Base-by-base conservation (phyloP, 2,329 filamentous ascomycete genomes). In the Penicillium aurantiogriseum region DNA sequence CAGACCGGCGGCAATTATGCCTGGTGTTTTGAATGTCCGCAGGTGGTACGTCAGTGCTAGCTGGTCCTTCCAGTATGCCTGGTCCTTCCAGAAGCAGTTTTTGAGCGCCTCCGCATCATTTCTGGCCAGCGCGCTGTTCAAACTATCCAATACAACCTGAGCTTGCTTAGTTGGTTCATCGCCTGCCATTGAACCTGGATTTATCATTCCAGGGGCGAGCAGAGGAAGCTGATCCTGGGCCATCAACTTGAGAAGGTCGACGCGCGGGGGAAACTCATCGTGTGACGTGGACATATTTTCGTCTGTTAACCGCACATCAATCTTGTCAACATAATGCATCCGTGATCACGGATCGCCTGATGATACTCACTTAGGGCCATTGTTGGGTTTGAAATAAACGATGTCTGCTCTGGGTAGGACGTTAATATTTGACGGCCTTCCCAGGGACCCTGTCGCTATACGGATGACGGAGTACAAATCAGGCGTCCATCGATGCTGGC, bases 151-250 rank as follows among this genome's bases (percentile, higher is more conserved):
- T n/a, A n/a, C n/a, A n/a, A n/a, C n/a, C n/a, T n/a, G n/a, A n/a
- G 54, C 60, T 27, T 60, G 52, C 8, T 48, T 59, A 2, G 45
- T 63, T 21, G 60, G 42, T 13, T 55, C 47, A 50, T 63, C 52
- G 2, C 45, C 57, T 15, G 35, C 17, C 62, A 66, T 62, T 0
- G 52, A 57, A 13, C 9, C 43, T 3, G 53, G 51, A 15, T 62
- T 56, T 50, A 66, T 38, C 36, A 58, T 19, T 21, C 47, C 56
- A 5, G 60, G 50, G 9, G 54, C 29, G 27, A 66, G 44, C 1
- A 44, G 51, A 13, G 72, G 73, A 4, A 74, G 54, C 0, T 70
- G 72, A 8, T 65, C 36, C 38, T 65, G 45, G 17, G 51, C 53
- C 55, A 73, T 59, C 63, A 68, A 68, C 42, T 59, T 63, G 36